Evolutionary conservation across 768 basidiomycete genomes (phyloP).

Genomic region (Paxillus involutus): DNA sequence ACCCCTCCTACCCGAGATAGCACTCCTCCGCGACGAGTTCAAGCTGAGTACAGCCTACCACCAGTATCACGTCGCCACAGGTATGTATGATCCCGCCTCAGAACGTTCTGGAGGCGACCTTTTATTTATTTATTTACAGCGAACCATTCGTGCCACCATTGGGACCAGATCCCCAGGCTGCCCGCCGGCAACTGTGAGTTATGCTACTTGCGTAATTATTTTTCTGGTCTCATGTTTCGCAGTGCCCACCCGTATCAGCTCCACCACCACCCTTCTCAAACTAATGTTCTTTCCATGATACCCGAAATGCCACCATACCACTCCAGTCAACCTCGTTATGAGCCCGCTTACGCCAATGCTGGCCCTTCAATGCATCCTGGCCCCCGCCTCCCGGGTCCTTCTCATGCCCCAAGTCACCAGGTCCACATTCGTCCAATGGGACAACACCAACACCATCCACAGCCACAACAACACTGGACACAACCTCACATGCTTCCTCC

Average conservation of each 20-base stretch:
- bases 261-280: slow-evolving; percentile 40
- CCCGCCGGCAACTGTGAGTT: slow-evolving; percentile 50
- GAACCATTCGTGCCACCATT: slow-evolving; percentile 47
- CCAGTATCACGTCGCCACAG: slow-evolving; percentile 42
- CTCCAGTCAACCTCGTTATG: slow-evolving; percentile 49
- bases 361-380: slow-evolving; percentile 26
- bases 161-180: slow-evolving; percentile 42
- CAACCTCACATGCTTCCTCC: slow-evolving; percentile 42
- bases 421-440: slow-evolving; percentile 51
- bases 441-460: slow-evolving; percentile 44
- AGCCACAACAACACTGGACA: slow-evolving; percentile 46
- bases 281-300: slow-evolving; percentile 54
- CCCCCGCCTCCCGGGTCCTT: slow-evolving; percentile 39
- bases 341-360: slow-evolving; percentile 44
- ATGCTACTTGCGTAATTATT: neutral
- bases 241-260: slow-evolving; percentile 46
- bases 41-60: slow-evolving; percentile 39
- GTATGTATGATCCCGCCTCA: slow-evolving; percentile 16
- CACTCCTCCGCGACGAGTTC: slow-evolving; percentile 58
- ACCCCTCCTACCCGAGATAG: slow-evolving; percentile 69
- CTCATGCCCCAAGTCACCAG: slow-evolving; percentile 28
- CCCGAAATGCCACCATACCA: slow-evolving; percentile 58
- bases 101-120: slow-evolving; percentile 3
- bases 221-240: slow-evolving; percentile 17
- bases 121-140: slow-evolving; percentile 23